Evolutionary conservation across 768 basidiomycete species (phyloP).

Genomic region (Serendipita sp.): DNA sequence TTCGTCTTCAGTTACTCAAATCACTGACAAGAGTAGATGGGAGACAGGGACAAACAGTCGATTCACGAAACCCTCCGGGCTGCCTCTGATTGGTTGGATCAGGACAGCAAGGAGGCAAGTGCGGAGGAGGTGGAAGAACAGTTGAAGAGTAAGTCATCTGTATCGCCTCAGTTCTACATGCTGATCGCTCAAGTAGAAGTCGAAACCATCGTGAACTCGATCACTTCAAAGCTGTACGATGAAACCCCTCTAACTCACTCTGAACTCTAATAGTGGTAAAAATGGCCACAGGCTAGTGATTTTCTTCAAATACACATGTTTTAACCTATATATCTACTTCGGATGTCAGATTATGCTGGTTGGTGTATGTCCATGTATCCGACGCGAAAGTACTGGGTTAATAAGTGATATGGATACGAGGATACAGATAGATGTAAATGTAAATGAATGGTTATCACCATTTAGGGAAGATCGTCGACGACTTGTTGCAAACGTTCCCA

Average conservation of each 20-base stretch:
- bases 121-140: slow-evolving; percentile 32
- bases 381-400: too few relatives aligned
- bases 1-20: background rate
- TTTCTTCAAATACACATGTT: background rate
- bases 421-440: too few relatives aligned
- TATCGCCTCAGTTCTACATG: background rate
- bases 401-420: too few relatives aligned
- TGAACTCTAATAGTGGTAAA: too few relatives aligned
- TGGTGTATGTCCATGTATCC: too few relatives aligned
- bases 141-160: slow-evolving; percentile 14
- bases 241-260: background rate
- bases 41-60: slow-evolving; percentile 16
- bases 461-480: too few relatives aligned
- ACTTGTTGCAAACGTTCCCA: background rate
- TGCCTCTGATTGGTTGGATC: slow-evolving; percentile 29
- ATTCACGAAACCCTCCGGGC: slow-evolving; percentile 29
- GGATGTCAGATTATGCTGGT: background rate
- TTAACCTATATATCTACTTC: background rate
- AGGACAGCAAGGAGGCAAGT: slow-evolving; percentile 21
- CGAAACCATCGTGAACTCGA: slow-evolving; percentile 23
- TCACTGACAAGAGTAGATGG: background rate
- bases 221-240: slow-evolving; percentile 24
- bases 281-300: too few relatives aligned
- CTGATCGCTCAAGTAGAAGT: slow-evolving; percentile 9
- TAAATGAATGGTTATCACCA: too few relatives aligned